Evolutionary conservation across 2,329 filamentous ascomycete species (phyloP), one percentile per base, ranked within the genome.

Genomic region (Daldinia sp.): DNA sequence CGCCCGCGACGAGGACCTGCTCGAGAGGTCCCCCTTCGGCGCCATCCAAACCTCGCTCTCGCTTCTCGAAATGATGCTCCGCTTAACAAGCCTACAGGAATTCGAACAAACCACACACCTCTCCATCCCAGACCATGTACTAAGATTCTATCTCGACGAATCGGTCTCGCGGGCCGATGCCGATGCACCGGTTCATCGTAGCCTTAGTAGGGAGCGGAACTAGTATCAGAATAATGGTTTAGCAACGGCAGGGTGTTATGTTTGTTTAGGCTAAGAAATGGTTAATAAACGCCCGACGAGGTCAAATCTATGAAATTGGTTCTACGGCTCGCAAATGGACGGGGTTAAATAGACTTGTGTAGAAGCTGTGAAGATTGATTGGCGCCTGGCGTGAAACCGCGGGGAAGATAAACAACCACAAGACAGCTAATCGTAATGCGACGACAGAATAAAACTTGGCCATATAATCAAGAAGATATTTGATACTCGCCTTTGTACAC

Each of bases 101-200:
- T 96, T 95, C 76, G 91, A 96, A 74, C 94, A 97, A 80, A 85
- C 87, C 37, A 93, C 92, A 0, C 93, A 97, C 71, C 84, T 97
- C n/a, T 87, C 92, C 5, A 95, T 96, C 64, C 91, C 91, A 1
- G 94, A 97, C 74, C 92, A 97, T 70, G 87, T 97, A 1, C 82
- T 97, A 37, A 93, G 90, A 53, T 96, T 96, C 79, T 97, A 97
- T 78, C 82, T 97, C 13, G 84, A 87, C 62, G 83, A 87, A 48
- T 74, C 72, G 58, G 82, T 82, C 1, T 86, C 84, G 5, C 82
- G 2, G 84, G 82, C 3, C 82, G 84, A 86, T 64, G 81, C 79
- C 23, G 83, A 86, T 7, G 58, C 39, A 6, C 66, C 63, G 23
- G 59, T 66, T 19, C 63, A 66, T 19, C 63, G 53, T 29, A 50